Conservation (phyloP, 2,329 filamentous ascomycete species). For the Leptographium radiaticola region DNA sequence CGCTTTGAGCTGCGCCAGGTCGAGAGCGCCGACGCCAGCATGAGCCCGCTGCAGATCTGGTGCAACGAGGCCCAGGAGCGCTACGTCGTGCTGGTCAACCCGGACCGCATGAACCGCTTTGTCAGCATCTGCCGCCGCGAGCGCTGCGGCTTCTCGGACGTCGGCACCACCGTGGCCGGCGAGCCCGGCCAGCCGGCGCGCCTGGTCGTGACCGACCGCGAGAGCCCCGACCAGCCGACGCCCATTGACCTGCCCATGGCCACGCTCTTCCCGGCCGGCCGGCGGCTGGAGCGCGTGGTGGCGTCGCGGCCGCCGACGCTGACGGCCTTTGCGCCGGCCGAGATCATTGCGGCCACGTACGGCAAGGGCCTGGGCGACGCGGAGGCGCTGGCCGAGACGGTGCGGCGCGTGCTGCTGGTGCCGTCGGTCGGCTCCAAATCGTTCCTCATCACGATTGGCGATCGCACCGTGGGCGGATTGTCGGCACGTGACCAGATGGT, state of each 20-base stretch:
- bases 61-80: slow-evolving; percentile 94
- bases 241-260: slow-evolving; percentile 87
- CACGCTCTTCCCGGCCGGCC: slow-evolving; percentile 74
- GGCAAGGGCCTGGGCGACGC: slow-evolving; percentile 38
- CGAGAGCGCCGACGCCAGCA: slow-evolving; percentile 76
- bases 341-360: slow-evolving; percentile 52
- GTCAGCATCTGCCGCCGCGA: slow-evolving; percentile 59
- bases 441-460: slow-evolving; percentile 93
- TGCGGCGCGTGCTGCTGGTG: slow-evolving; percentile 68
- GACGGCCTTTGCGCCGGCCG: slow-evolving; percentile 55
- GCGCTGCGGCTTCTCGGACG: slow-evolving; percentile 83
- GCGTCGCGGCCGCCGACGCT: slow-evolving; percentile 55
- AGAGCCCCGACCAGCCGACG: slow-evolving; percentile 58
- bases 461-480: slow-evolving; percentile 81
- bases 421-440: slow-evolving; percentile 93
- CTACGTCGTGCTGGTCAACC: slow-evolving; percentile 82
- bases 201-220: slow-evolving; percentile 69
- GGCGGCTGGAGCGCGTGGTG: slow-evolving; percentile 67
- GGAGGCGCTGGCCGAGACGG: slow-evolving; percentile 49
- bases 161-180: slow-evolving; percentile 56
- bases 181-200: slow-evolving; percentile 48
- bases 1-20: slow-evolving; percentile 90
- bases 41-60: slow-evolving; percentile 96
- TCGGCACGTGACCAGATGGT: slow-evolving; percentile 90
- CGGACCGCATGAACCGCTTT: slow-evolving; percentile 67